These are phyloP conservation scores for Talaromyces amestolkiae DNA, from an alignment of 2,329 filamentous ascomycete species.

Conservation along the genomic window DNA sequence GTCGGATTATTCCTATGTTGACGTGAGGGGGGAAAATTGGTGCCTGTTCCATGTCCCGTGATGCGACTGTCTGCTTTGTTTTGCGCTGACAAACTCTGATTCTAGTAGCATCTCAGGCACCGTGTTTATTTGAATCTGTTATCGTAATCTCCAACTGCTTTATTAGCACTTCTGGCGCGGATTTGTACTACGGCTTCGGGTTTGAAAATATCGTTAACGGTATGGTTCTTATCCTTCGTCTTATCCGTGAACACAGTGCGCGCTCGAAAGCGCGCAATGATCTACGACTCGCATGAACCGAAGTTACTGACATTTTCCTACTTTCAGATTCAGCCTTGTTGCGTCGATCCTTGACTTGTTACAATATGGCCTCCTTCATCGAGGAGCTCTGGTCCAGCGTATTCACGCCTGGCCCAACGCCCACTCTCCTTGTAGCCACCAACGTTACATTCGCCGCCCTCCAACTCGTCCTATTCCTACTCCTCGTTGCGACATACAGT, in stretches of 20 bases:
- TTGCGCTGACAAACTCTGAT: background rate
- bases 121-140: background rate
- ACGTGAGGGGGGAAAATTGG: slow-evolving; percentile 22
- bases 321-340: background rate
- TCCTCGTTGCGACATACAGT: slow-evolving; percentile 79
- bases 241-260: background rate
- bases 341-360: background rate
- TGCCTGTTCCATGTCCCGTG: background rate
- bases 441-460: slow-evolving; percentile 85
- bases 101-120: background rate
- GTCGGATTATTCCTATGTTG: background rate
- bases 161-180: background rate
- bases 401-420: slow-evolving; percentile 88
- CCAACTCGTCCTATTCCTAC: slow-evolving; percentile 70
- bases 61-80: background rate
- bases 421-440: slow-evolving; percentile 81
- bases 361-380: slow-evolving; percentile 50
- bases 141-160: background rate
- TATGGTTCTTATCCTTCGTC: background rate
- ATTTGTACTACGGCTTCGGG: background rate
- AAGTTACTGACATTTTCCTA: background rate
- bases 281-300: background rate
- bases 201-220: background rate
- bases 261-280: background rate
- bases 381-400: slow-evolving; percentile 84